These are phyloP conservation scores for Dalbergia cochinchinensis DNA, from an alignment of 306 rosid species.

Conservation along the genomic window DNA sequence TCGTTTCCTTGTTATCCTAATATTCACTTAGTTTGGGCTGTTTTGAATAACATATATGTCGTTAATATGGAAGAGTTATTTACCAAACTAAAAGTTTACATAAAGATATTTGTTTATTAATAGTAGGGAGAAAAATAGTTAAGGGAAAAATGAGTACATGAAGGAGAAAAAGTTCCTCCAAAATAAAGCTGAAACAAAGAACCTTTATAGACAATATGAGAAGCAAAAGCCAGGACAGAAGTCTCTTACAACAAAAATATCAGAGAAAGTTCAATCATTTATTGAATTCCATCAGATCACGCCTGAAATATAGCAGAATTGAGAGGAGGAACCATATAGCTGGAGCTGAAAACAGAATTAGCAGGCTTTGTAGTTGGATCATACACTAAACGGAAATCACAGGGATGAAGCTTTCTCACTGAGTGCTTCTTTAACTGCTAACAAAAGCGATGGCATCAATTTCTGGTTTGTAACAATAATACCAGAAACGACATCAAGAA, in stretches of 20 bases:
- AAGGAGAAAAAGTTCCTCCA: constrained; percentile 19
- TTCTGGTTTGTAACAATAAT: constrained; percentile 87
- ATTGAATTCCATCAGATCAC: background rate
- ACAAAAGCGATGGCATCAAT: constrained; percentile 81
- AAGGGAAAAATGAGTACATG: background rate
- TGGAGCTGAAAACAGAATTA: constrained; percentile 19
- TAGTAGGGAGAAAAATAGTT: background rate
- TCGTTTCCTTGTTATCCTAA: background rate
- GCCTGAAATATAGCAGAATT: constrained; percentile 20
- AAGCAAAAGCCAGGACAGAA: constrained; percentile 17
- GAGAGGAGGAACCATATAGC: constrained; percentile 25
- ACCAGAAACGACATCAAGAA: constrained; percentile 81
- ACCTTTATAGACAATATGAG: background rate
- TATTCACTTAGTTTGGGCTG: background rate
- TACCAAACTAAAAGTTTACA: constrained; percentile 6
- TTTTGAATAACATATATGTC: background rate
- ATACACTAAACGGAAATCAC: constrained; percentile 46
- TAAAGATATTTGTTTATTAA: background rate
- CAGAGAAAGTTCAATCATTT: background rate
- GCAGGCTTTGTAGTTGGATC: constrained; percentile 27
- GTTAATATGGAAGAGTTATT: background rate
- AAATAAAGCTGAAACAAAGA: constrained; percentile 12
- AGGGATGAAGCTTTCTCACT: constrained; percentile 69
- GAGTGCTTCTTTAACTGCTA: constrained; percentile 84
- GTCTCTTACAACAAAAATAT: constrained; percentile 5